Evolutionary conservation across 2,329 filamentous ascomycete species (phyloP).

Genomic region (Calonectria pseudoturangicola): DNA sequence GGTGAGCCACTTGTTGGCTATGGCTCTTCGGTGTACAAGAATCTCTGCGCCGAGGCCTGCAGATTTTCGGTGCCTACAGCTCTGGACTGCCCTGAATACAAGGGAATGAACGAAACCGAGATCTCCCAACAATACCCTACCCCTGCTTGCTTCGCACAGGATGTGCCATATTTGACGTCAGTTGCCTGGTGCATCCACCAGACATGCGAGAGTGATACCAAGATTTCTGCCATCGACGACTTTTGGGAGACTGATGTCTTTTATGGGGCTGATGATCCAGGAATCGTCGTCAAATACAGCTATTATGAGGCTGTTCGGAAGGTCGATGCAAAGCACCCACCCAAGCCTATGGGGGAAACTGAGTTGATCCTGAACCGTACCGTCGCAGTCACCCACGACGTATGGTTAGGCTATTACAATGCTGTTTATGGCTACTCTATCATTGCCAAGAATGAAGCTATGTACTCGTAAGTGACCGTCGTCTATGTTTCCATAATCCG

Average conservation of each 20-base stretch:
- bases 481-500: not conserved
- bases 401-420: conserved; percentile 41
- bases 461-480: conserved; percentile 45
- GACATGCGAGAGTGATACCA: conserved; percentile 29
- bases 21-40: conserved; percentile 37
- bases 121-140: conserved; percentile 42
- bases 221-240: conserved; percentile 37
- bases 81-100: conserved; percentile 51
- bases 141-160: conserved; percentile 41
- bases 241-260: conserved; percentile 49
- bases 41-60: conserved; percentile 45
- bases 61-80: conserved; percentile 34
- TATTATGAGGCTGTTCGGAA: conserved; percentile 44
- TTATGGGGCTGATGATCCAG: conserved; percentile 31
- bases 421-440: conserved; percentile 30
- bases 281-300: conserved; percentile 32
- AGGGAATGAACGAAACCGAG: conserved; percentile 45
- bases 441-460: conserved; percentile 40
- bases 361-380: conserved; percentile 45
- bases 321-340: conserved; percentile 33
- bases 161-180: conserved; percentile 45
- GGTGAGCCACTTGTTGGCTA: conserved; percentile 48
- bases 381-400: conserved; percentile 31
- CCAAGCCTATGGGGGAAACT: conserved; percentile 9
- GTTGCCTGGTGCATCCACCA: conserved; percentile 48